Conservation (phyloP, 2,329 filamentous ascomycete species). For the Penicillium psychrosexuale region DNA sequence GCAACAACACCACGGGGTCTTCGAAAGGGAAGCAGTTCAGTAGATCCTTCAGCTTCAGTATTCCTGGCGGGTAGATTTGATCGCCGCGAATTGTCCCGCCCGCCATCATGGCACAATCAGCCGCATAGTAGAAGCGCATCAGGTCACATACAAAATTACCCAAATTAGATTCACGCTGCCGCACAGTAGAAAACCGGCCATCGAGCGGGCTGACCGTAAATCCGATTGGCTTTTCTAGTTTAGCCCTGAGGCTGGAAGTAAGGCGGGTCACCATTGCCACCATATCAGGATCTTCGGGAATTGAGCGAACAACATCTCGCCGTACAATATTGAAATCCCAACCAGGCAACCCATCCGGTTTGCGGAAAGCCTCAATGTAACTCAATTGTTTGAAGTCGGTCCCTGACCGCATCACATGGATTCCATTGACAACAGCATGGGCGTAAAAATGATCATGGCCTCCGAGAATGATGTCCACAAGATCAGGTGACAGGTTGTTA, state of each 20-base stretch:
- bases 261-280: slow-evolving; percentile 63
- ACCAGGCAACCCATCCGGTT: slow-evolving; percentile 44
- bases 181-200: slow-evolving; percentile 79
- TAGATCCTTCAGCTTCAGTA: slow-evolving; percentile 75
- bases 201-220: slow-evolving; percentile 81
- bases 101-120: slow-evolving; percentile 81
- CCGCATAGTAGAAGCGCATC: slow-evolving; percentile 77
- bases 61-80: slow-evolving; percentile 79
- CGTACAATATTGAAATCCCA: slow-evolving; percentile 80
- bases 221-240: slow-evolving; percentile 77
- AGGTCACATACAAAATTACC: slow-evolving; percentile 91
- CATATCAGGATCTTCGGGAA: slow-evolving; percentile 62
- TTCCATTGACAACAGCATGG: slow-evolving; percentile 72
- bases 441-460: slow-evolving; percentile 89
- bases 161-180: slow-evolving; percentile 74
- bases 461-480: slow-evolving; percentile 81
- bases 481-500: slow-evolving; percentile 62
- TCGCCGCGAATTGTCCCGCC: slow-evolving; percentile 83
- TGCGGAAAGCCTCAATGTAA: slow-evolving; percentile 74
- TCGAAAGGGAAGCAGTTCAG: slow-evolving; percentile 90
- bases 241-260: slow-evolving; percentile 69
- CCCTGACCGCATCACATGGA: slow-evolving; percentile 80
- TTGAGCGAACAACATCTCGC: slow-evolving; percentile 67
- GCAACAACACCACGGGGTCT: slow-evolving; percentile 78
- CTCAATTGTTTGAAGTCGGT: slow-evolving; percentile 91